Base-by-base conservation (phyloP, 148 eudicot species). In the Chenopodium album region DNA sequence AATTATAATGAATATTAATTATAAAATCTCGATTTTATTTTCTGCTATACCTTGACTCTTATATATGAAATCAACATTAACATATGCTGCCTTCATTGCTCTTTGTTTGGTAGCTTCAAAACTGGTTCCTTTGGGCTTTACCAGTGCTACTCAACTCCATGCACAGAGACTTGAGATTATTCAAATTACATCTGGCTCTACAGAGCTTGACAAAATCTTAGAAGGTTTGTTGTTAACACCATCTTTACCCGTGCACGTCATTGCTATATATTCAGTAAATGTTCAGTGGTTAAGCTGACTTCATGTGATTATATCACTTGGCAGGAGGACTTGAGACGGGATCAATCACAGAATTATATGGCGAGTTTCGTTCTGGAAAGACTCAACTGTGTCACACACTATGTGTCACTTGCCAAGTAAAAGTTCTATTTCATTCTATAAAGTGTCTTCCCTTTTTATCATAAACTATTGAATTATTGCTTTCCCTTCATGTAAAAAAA, bases 281-380 rank as follows among this genome's bases (percentile, higher is more conserved):
- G 26, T 82, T 16, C 52, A 44, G 65, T 34, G 16, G 29, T 29
- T 60, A 22, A 84, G 12, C 37, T 67, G 26, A 71, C 23, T 56
- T 78, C 9, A 63, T 82, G 28, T 65, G 41, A 75, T n/a, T 66
- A 56, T 47, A 52, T 83, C 41, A 50, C 67, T 70, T 75, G 67
- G 77, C 85, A 95, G 98, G 98, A 85, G 99, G 99, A 65, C 84
- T 95, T 73, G 99, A 95, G 82, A 95, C 98, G 5, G 99, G 99
- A 77, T 92, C 99, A 37, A 95, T 95, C 74, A 95, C 99, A 48
- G 98, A 95, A 84, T 22, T 95, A 82, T 95, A 95, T 86, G 99
- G 99, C n/a, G 99, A 94, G 88, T 95, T 91, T 78, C 94, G 98
- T 56, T 89, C 93, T 79, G 98, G 99, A 87, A 95, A 95, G 93